Evolutionary conservation across 371 early-diverging fungal genomes (phyloP).

Genomic region (Zopfochytrium polystomum): DNA sequence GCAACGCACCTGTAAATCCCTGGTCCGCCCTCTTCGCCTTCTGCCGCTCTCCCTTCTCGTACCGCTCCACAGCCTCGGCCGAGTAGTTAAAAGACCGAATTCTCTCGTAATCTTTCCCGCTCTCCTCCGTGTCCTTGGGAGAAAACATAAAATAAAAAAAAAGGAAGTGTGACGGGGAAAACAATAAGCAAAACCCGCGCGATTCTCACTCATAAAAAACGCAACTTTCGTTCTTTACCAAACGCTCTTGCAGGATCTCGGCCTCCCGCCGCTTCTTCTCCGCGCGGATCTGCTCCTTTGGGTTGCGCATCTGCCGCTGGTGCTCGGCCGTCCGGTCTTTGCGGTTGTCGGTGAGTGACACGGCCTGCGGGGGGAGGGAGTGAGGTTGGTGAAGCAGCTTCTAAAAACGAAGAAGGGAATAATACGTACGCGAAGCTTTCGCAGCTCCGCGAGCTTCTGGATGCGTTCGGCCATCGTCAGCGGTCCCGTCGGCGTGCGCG

Average conservation of each 20-base stretch:
- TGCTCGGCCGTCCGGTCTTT: constrained; percentile 76
- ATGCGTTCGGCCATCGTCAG: constrained; percentile 23
- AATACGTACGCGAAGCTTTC: constrained; percentile 23
- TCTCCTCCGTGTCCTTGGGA: constrained; percentile 45
- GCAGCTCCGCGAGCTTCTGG: constrained; percentile 25
- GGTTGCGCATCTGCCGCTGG: constrained; percentile 70
- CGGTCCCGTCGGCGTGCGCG: constrained; percentile 1
- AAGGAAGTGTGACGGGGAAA: neutral
- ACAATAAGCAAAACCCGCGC: neutral
- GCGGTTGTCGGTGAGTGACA: constrained; percentile 68
- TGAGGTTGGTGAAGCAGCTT: neutral
- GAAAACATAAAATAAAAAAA: constrained; percentile 8
- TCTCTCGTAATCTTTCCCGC: constrained; percentile 80
- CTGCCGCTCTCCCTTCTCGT: constrained; percentile 75
- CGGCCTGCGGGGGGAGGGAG: constrained; percentile 40
- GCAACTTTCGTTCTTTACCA: constrained; percentile 49
- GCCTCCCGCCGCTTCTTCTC: constrained; percentile 76
- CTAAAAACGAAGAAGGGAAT: neutral
- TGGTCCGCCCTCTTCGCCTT: constrained; percentile 63
- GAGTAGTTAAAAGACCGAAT: constrained; percentile 78
- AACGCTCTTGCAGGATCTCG: constrained; percentile 57
- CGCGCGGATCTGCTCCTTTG: constrained; percentile 57
- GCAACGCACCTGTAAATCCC: constrained; percentile 75
- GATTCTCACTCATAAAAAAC: neutral
- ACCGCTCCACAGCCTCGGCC: constrained; percentile 80